A percentile compares a stretch with the other conserved stretches of the same genome.
These are phyloP conservation scores for Lactarius evosmus DNA, from an alignment of 768 basidiomycete species.

Conservation along the genomic window DNA sequence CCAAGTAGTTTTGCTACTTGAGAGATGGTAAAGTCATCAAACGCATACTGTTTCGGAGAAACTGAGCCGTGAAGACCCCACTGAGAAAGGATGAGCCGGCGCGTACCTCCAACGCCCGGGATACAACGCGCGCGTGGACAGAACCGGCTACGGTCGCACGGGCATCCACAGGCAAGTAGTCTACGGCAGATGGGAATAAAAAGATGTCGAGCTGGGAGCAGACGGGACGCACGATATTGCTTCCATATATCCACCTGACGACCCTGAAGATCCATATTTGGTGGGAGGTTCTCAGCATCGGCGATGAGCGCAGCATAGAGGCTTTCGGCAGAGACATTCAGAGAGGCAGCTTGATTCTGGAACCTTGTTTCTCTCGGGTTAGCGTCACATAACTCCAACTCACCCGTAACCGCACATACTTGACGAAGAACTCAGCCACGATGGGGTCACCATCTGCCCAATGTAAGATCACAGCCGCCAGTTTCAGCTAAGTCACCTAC, in stretches of 20 bases:
- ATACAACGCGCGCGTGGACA: constrained; percentile 52
- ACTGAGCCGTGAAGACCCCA: not conserved
- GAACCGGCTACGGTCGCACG: constrained; percentile 48
- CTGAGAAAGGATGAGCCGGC: not conserved
- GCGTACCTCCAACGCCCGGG: constrained; percentile 56
- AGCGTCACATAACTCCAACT: not conserved
- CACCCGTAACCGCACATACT: constrained; percentile 37
- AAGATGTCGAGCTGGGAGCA: not conserved
- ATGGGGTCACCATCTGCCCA: constrained; percentile 58
- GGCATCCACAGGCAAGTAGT: constrained; percentile 37
- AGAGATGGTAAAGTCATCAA: constrained; percentile 61
- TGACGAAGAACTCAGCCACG: constrained; percentile 61
- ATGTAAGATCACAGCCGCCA: not conserved
- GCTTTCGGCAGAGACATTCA: constrained; percentile 47
- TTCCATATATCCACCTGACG: constrained; percentile 59
- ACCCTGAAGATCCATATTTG: constrained; percentile 62
- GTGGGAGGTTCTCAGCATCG: constrained; percentile 55
- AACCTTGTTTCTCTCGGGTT: constrained; percentile 38
- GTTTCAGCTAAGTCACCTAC: constrained; percentile 33
- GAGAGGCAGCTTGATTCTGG: constrained; percentile 44
- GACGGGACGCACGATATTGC: constrained; percentile 39
- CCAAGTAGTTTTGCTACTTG: constrained; percentile 59
- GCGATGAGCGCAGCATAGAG: constrained; percentile 57
- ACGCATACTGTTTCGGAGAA: constrained; percentile 46
- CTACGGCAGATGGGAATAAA: constrained; percentile 27